Base-by-base conservation (phyloP, 2,329 filamentous ascomycete genomes). In the Arthrobotrys pseudoclavata region DNA sequence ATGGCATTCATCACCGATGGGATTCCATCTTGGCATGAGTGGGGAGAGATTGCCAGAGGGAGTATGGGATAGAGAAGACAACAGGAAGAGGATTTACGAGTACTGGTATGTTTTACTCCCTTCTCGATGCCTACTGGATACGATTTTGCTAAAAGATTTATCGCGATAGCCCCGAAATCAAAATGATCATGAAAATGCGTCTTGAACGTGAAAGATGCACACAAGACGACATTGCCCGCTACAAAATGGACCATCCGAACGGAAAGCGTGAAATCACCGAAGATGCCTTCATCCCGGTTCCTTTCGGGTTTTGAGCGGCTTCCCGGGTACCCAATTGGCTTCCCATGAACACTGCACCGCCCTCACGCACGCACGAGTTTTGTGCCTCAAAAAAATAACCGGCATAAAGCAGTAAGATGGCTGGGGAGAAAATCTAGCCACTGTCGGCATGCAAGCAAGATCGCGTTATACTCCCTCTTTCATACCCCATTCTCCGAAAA, bases 161-260 rank as follows among this genome's bases (percentile, higher is more conserved):
- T 20, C 52, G 4, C 22, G 5, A 18, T 50, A 78, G 87, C 76
- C 88, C 88, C 0, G 88, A 89, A 82, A 84, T 89, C 29, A 89
- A 89, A 84, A 87, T 89, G 84, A 78, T 85, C 48, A 82, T 89
- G 37, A 83, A 83, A 57, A 89, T 89, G 87, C 86, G 88, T 79
- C 85, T 85, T 4, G 86, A 86, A 42, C 83, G 85, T 76, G 75
- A 78, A 50, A 72, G 47, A 42, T 78, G 75, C 62, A 57, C 63
- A 13, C 37, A 29, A 6, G 68, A 72, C 13, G 69, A 72, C 5
- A 67, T 72, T 15, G 31, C 22, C 4, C 10, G 13, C 3, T 78
- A 52, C 24, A 69, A 68, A 29, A 20, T 24, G n/a, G 22, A 22
- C 1, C 37, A 78, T 34, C 67, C 62, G 2, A 55, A 57, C 15